Percentiles rank a stretch among this genome's conserved stretches.
Evolutionary conservation across 495 filamentous ascomycete genomes (phyloP).

Genomic region (Penicillium simplicissimum): DNA sequence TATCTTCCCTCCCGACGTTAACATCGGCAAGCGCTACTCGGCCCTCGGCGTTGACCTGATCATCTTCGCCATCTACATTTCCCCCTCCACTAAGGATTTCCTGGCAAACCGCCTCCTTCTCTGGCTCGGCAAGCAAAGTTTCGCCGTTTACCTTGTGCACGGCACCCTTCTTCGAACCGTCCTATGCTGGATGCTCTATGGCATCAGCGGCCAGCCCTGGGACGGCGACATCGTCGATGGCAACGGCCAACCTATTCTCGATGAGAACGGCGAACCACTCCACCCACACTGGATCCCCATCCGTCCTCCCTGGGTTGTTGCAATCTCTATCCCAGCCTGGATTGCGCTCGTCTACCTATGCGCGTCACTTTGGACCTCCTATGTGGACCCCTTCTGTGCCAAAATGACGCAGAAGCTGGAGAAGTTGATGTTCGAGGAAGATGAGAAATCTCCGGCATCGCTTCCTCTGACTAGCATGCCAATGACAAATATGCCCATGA

Average conservation of each 20-base stretch:
- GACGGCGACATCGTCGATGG: constrained; percentile 31
- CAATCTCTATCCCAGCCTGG: constrained; percentile 55
- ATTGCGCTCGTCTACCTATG: constrained; percentile 55
- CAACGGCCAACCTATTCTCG: constrained; percentile 35
- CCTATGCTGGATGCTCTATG: constrained; percentile 65
- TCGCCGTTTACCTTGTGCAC: constrained; percentile 69
- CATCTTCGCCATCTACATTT: constrained; percentile 59
- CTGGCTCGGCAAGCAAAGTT: constrained; percentile 67
- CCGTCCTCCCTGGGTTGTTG: constrained; percentile 42
- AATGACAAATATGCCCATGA: constrained; percentile 25
- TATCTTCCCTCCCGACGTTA: constrained; percentile 57
- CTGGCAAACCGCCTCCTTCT: constrained; percentile 59
- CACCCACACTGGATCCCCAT: constrained; percentile 36
- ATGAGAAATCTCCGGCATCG: constrained; percentile 46
- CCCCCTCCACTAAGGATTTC: constrained; percentile 53
- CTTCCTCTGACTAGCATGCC: constrained; percentile 39
- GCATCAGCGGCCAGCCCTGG: constrained; percentile 52
- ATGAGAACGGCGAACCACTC: constrained; percentile 47
- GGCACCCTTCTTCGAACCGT: constrained; percentile 63
- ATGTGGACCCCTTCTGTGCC: constrained; percentile 66
- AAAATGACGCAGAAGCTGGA: constrained; percentile 60
- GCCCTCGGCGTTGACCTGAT: constrained; percentile 61
- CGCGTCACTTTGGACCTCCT: constrained; percentile 61
- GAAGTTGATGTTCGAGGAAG: constrained; percentile 52
- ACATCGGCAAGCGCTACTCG: constrained; percentile 53